These are phyloP conservation scores for Eruca vesicaria DNA, from an alignment of 441 rosid genomes.

Conservation along the genomic window DNA sequence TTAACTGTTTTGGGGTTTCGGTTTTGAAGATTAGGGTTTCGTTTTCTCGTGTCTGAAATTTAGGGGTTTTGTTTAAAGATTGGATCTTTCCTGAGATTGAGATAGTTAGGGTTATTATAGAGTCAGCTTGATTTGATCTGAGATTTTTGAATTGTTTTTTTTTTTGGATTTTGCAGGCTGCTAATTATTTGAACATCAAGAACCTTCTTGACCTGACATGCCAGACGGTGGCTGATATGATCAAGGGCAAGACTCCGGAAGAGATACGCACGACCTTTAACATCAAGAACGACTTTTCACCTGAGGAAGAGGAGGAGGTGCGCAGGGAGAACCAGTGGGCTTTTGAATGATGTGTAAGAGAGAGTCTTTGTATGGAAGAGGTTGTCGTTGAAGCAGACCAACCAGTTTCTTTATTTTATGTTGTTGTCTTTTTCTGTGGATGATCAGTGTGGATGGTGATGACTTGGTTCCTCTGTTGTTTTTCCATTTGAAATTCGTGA, in stretches of 20 bases:
- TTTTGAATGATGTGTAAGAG: conserved; percentile 44
- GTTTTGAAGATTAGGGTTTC: neutral
- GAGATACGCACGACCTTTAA: conserved; percentile 59
- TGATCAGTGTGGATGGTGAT: conserved; percentile 17
- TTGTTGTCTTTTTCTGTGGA: neutral
- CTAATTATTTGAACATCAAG: conserved; percentile 63
- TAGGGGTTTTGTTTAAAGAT: neutral
- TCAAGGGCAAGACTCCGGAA: conserved; percentile 61
- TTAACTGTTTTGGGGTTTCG: neutral
- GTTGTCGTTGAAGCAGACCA: conserved; percentile 1
- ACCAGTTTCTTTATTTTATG: neutral
- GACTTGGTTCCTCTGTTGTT: neutral
- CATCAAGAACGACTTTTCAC: conserved; percentile 59
- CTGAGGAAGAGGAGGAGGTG: conserved; percentile 69
- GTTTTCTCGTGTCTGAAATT: neutral
- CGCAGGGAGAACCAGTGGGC: conserved; percentile 82
- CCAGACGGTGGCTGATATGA: conserved; percentile 65
- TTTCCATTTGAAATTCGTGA: neutral
- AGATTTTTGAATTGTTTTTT: neutral
- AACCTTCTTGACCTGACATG: conserved; percentile 61
- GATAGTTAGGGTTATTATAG: neutral
- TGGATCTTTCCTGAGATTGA: neutral
- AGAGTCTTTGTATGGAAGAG: neutral
- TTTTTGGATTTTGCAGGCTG: conserved; percentile 43
- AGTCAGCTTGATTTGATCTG: neutral